Percentiles rank a stretch among this genome's conserved stretches.
phyloP scores from a whole-genome alignment of 1,284 basidiomycete species.

The Neonothopanus nambi region DNA sequence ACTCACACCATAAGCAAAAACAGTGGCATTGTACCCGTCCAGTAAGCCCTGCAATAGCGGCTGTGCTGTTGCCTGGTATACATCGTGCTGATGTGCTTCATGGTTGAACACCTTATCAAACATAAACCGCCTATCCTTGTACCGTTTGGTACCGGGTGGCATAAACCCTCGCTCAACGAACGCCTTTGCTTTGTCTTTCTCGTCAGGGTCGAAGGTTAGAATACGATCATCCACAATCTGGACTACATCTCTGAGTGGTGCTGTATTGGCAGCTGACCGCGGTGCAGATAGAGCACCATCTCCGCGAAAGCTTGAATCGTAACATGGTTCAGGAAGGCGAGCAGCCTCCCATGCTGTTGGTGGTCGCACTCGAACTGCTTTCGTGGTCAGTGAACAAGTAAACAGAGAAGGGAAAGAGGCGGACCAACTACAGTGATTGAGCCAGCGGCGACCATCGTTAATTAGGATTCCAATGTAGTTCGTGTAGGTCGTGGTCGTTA shows the following conservation, averaged over 20 bases:
- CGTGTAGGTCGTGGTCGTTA: constrained; percentile 3
- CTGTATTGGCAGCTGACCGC: constrained; percentile 48
- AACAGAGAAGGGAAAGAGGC: constrained; percentile 24
- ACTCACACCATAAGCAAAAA: constrained; percentile 95
- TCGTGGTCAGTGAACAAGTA: background rate
- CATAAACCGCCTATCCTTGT: constrained; percentile 93
- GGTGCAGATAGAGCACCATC: constrained; percentile 81
- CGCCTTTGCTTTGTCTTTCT: constrained; percentile 73
- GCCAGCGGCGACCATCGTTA: constrained; percentile 74
- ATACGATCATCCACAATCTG: constrained; percentile 84
- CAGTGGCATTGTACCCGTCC: constrained; percentile 95
- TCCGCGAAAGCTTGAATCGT: constrained; percentile 71
- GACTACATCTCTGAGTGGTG: constrained; percentile 71
- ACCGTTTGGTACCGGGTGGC: constrained; percentile 83
- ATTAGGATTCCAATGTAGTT: background rate
- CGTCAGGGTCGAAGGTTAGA: constrained; percentile 94
- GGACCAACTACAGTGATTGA: constrained; percentile 85
- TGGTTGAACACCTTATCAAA: constrained; percentile 91
- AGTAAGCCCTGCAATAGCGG: constrained; percentile 82
- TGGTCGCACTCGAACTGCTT: constrained; percentile 85
- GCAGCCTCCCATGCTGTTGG: constrained; percentile 83
- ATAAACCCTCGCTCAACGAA: constrained; percentile 81
- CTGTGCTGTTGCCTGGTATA: constrained; percentile 84
- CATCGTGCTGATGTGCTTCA: constrained; percentile 78
- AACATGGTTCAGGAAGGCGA: constrained; percentile 72